Conservation (phyloP, 2,329 filamentous ascomycete species). For the Colletotrichum sp. region DNA sequence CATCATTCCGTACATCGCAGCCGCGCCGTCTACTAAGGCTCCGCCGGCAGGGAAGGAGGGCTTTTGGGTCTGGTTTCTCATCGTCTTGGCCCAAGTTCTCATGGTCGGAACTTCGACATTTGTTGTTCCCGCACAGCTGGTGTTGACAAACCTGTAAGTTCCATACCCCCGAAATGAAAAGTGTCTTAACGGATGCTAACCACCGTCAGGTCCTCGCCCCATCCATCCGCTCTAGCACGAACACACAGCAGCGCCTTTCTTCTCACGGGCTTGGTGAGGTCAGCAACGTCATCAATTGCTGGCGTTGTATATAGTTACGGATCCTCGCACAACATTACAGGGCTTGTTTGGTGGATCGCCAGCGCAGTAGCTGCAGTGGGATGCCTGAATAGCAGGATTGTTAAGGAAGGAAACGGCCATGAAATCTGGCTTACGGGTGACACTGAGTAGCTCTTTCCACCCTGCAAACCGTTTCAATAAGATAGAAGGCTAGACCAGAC, state of each 20-base stretch:
- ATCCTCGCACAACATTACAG: not conserved
- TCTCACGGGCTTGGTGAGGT: not conserved
- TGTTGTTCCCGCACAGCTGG: conserved; percentile 6
- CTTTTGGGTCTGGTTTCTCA: conserved; percentile 3
- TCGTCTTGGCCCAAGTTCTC: not conserved
- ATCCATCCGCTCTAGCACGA: conserved; percentile 4
- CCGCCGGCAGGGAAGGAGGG: not conserved
- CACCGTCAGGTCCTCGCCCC: not conserved
- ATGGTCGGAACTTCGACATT: conserved; percentile 7
- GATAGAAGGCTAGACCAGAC: not conserved
- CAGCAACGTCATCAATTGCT: not conserved
- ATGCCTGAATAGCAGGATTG: conserved; percentile 1
- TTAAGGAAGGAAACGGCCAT: conserved; percentile 5
- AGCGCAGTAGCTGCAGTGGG: not conserved
- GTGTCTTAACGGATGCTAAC: not conserved
- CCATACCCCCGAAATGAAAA: too few relatives aligned
- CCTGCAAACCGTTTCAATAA: not conserved
- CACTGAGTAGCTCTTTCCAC: not conserved
- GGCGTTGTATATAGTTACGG: conserved; percentile 6
- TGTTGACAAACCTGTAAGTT: conserved; percentile 4
- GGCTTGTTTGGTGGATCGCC: conserved; percentile 5
- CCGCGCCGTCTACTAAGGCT: not conserved
- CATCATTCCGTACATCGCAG: conserved; percentile 1
- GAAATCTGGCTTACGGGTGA: conserved; percentile 6
- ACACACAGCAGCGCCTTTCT: conserved; percentile 8